These are phyloP conservation scores for Turritis glabra DNA, from an alignment of 345 rosid species.

Conservation along the genomic window DNA sequence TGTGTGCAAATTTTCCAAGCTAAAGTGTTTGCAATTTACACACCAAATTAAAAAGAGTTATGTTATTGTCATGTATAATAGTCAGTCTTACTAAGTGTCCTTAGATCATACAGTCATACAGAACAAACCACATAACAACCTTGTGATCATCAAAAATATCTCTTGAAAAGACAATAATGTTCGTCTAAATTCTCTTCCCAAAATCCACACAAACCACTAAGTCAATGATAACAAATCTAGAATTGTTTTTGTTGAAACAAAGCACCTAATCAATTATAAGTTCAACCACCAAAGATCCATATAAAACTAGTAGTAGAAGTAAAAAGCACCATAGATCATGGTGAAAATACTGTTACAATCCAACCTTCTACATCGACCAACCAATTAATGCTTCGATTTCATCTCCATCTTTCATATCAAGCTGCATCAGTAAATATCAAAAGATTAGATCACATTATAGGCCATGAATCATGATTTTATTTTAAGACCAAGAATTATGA, in stretches of 20 bases:
- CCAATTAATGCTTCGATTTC: background rate
- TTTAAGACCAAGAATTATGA: background rate
- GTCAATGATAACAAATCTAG: background rate
- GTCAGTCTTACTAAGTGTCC: too few relatives aligned
- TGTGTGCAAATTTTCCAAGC: too few relatives aligned
- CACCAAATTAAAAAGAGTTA: too few relatives aligned
- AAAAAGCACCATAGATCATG: background rate
- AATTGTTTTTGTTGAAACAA: background rate
- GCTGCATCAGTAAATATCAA: background rate
- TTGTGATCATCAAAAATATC: background rate
- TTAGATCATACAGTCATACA: too few relatives aligned
- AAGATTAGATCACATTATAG: background rate
- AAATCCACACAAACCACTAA: background rate
- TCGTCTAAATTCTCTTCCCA: background rate
- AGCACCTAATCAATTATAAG: background rate
- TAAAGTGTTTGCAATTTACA: too few relatives aligned
- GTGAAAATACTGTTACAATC: background rate
- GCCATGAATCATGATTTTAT: background rate
- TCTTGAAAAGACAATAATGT: background rate
- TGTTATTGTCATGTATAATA: too few relatives aligned
- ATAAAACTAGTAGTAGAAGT: background rate
- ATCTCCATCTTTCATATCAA: background rate
- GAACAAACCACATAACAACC: background rate
- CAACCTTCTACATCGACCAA: background rate
- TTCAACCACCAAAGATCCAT: background rate